Conservation (phyloP, 148 eudicot species). For the Rhododendron williamsianum region DNA sequence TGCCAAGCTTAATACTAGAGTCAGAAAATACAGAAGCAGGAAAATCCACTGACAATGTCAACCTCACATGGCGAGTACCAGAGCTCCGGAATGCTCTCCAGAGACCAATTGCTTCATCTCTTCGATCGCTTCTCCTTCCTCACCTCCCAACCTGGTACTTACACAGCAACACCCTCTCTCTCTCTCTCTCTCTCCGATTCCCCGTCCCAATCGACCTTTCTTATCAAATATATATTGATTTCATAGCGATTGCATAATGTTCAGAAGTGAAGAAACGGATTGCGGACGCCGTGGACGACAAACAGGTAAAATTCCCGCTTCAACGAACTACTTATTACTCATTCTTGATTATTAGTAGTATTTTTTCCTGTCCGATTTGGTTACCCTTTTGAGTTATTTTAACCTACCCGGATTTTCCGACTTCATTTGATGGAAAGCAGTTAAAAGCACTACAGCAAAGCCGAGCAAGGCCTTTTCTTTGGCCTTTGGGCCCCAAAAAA, state of each 20-base stretch:
- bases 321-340: not conserved
- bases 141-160: conserved; percentile 61
- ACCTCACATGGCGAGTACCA: conserved; percentile 21
- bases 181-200: not conserved
- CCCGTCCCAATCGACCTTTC: not conserved
- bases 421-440: not conserved
- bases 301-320: conserved; percentile 33
- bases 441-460: not conserved
- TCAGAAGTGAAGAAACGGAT: conserved; percentile 67
- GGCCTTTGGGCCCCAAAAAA: not conserved
- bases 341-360: not conserved
- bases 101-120: conserved; percentile 59
- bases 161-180: too few relatives aligned
- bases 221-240: not conserved
- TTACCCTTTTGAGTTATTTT: not conserved
- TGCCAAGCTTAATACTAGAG: too few relatives aligned
- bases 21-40: not conserved
- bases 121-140: conserved; percentile 62
- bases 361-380: not conserved
- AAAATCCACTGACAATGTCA: not conserved
- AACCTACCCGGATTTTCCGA: not conserved
- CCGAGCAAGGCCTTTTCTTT: not conserved
- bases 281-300: conserved; percentile 63
- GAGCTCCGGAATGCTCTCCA: conserved; percentile 62
- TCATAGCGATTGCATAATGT: not conserved